Evolutionary conservation across 805 yeast genomes (phyloP).

Genomic region (Yamadazyma laniorum): DNA sequence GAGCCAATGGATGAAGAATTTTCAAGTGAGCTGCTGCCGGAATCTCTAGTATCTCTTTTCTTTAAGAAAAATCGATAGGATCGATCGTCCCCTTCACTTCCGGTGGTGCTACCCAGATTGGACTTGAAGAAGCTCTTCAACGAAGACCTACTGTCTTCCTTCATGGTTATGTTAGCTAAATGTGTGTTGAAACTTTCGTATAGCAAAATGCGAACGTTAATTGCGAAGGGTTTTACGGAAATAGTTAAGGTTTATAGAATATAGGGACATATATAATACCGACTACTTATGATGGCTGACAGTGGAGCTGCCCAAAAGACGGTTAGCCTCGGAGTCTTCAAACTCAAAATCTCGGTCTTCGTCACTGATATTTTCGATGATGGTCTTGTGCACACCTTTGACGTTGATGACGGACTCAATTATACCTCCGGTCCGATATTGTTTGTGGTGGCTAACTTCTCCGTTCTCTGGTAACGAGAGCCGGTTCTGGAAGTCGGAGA

Average conservation of each 20-base stretch:
- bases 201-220: no score
- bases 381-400: conserved; percentile 81
- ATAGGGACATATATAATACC: not conserved
- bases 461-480: conserved; percentile 14
- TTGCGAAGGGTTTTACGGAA: no score
- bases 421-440: conserved; percentile 59
- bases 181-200: no score
- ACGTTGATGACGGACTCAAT: conserved; percentile 81
- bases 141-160: conserved; percentile 7
- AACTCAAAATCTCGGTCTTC: conserved; percentile 30
- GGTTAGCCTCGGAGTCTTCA: conserved; percentile 2
- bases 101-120: conserved; percentile 3
- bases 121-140: conserved; percentile 13
- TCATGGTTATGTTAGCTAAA: conserved; percentile 5
- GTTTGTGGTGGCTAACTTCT: conserved; percentile 34
- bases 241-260: no score
- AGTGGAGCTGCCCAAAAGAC: conserved; percentile 5
- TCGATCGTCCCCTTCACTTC: conserved; percentile 7
- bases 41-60: conserved; percentile 13
- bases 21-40: conserved; percentile 12
- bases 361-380: conserved; percentile 64
- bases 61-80: conserved; percentile 12
- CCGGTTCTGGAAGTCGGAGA: conserved; percentile 19
- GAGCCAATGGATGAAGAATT: conserved; percentile 12
- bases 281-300: not conserved